Percentiles rank a stretch among this genome's conserved stretches.
Conservation (phyloP, 495 filamentous ascomycete genomes). For the Annulohypoxylon bovei region DNA sequence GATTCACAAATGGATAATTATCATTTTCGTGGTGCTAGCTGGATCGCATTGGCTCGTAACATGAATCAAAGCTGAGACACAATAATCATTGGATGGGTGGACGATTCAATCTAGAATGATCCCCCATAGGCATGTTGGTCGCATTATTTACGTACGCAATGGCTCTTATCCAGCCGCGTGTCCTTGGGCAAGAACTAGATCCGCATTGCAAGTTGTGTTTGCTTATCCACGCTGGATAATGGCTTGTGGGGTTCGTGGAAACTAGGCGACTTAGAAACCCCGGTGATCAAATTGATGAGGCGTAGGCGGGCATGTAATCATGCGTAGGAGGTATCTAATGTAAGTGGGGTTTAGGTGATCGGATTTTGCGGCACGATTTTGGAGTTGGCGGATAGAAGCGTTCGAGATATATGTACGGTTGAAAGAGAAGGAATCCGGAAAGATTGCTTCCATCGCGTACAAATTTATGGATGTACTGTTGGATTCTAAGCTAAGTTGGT, state of each 20-base stretch:
- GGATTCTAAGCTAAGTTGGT: background rate
- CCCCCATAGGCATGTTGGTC: background rate
- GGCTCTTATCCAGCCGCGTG: background rate
- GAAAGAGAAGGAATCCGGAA: background rate
- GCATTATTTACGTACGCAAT: background rate
- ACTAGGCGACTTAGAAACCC: background rate
- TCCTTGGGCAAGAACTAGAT: background rate
- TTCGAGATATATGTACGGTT: background rate
- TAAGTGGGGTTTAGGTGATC: background rate
- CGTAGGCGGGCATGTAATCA: conserved; percentile 4
- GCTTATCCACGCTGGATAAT: conserved; percentile 2
- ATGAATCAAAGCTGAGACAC: background rate
- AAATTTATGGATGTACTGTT: background rate
- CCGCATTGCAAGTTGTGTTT: background rate
- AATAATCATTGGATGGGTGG: background rate
- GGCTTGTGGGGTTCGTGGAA: background rate
- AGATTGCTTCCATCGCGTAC: background rate
- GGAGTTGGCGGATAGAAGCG: background rate
- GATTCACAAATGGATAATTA: background rate
- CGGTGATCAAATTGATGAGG: background rate
- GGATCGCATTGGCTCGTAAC: background rate
- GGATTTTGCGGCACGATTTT: background rate
- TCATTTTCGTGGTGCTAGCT: background rate
- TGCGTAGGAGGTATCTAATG: conserved; percentile 13
- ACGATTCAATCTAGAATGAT: background rate